Evolutionary conservation across 768 basidiomycete species (phyloP).

Genomic region (Epithele typhae): DNA sequence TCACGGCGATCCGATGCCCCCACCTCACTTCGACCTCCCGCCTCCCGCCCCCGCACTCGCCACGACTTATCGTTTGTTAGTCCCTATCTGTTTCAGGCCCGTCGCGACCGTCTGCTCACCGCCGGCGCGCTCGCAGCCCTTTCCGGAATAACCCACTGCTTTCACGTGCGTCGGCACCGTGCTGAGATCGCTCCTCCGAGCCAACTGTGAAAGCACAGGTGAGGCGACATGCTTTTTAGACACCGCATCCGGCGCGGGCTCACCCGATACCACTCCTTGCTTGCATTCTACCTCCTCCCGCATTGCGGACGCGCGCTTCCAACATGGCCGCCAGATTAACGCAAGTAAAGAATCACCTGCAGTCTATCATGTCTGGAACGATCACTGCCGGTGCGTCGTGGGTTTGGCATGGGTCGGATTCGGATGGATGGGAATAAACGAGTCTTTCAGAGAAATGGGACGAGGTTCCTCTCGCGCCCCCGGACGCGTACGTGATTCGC

Average conservation of each 20-base stretch:
- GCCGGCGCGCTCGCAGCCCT: background rate
- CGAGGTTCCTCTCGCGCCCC: conserved; percentile 75
- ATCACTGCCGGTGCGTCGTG: conserved; percentile 47
- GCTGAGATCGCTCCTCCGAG: too few species aligned
- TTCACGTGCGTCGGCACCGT: conserved; percentile 14
- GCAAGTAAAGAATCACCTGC: conserved; percentile 55
- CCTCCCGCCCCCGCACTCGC: background rate
- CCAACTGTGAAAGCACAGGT: too few species aligned
- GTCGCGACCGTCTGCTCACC: conserved; percentile 9
- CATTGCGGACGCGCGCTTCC: background rate
- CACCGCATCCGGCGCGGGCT: too few species aligned
- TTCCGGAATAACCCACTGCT: conserved; percentile 7
- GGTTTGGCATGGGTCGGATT: too few species aligned
- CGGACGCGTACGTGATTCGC: conserved; percentile 58
- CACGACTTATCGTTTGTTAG: background rate
- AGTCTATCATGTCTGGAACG: conserved; percentile 33
- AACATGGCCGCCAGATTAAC: conserved; percentile 42
- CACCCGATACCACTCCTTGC: background rate
- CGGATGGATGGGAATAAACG: background rate
- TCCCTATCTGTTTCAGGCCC: conserved; percentile 1
- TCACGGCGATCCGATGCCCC: too few species aligned
- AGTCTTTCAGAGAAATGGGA: conserved; percentile 61
- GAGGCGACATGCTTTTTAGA: background rate
- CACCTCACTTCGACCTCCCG: conserved; percentile 5
- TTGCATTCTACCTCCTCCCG: background rate